Percentiles rank a stretch among this genome's conserved stretches.
phyloP scores from a whole-genome alignment of 805 yeast species.

The Saturnispora halmiae region DNA sequence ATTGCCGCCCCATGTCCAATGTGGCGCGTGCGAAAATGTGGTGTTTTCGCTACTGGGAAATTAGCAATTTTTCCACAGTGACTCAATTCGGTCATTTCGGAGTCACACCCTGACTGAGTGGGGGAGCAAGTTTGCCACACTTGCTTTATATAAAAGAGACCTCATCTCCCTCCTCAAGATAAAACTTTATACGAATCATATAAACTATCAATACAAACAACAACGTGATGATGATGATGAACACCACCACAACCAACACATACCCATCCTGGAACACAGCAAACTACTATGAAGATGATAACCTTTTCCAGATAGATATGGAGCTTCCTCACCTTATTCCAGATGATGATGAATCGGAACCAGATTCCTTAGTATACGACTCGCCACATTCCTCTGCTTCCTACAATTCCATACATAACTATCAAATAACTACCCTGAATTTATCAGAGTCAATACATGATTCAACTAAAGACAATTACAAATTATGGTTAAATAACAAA shows the following conservation, averaged over 20 bases:
- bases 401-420: too few species aligned
- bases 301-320: neutral
- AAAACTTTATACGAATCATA: too few species aligned
- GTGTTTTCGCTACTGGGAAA: neutral
- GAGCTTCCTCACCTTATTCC: neutral
- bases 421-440: neutral
- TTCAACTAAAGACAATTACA: constrained; percentile 7
- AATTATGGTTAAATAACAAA: constrained; percentile 2
- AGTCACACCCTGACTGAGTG: too few species aligned
- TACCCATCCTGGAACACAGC: too few species aligned
- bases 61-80: neutral
- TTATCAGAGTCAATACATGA: neutral
- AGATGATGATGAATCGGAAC: neutral
- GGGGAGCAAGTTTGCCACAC: too few species aligned
- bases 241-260: too few species aligned
- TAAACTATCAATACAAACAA: too few species aligned
- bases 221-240: too few species aligned
- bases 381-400: neutral
- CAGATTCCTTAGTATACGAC: neutral
- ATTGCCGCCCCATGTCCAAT: neutral
- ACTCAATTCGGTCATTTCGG: constrained; percentile 7
- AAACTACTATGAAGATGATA: neutral
- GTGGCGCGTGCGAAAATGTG: neutral
- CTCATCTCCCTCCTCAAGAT: too few species aligned
- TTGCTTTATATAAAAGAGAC: too few species aligned